Evolutionary conservation across 768 basidiomycete genomes (phyloP).

Genomic region (Podaxis mareebaensis): DNA sequence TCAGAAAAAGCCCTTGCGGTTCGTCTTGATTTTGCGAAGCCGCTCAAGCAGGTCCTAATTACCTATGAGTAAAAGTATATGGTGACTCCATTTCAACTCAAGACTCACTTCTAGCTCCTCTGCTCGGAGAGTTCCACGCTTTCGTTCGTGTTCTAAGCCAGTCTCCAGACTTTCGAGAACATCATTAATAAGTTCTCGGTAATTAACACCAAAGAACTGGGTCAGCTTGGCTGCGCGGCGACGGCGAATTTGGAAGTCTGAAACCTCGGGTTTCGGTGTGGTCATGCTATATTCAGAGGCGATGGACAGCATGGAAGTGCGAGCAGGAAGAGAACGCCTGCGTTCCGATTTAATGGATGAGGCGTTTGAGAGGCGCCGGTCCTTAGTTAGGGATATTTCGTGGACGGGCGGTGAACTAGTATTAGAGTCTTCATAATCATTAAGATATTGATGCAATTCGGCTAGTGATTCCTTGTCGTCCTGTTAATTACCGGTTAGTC

Average conservation of each 20-base stretch:
- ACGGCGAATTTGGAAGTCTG: constrained; percentile 70
- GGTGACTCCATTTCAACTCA: not conserved
- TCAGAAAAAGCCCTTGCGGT: constrained; percentile 36
- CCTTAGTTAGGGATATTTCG: constrained; percentile 18
- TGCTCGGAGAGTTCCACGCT: constrained; percentile 59
- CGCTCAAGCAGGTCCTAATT: constrained; percentile 55
- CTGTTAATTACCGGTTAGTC: constrained; percentile 37
- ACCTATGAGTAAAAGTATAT: not conserved
- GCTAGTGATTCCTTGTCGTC: constrained; percentile 76
- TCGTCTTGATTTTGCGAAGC: constrained; percentile 55
- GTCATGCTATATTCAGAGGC: constrained; percentile 48
- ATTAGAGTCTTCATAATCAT: constrained; percentile 27
- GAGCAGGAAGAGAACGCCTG: constrained; percentile 67
- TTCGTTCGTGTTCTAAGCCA: constrained; percentile 69
- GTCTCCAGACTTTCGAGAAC: constrained; percentile 81
- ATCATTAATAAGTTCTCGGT: constrained; percentile 74
- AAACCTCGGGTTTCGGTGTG: constrained; percentile 44
- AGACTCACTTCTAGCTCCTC: constrained; percentile 71
- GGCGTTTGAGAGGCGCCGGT: constrained; percentile 34
- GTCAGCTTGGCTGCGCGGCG: constrained; percentile 81
- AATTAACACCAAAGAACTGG: constrained; percentile 86
- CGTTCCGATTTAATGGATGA: constrained; percentile 58
- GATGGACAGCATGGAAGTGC: constrained; percentile 61
- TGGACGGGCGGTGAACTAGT: constrained; percentile 1
- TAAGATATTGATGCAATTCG: constrained; percentile 72